phyloP scores from a whole-genome alignment of 768 basidiomycete genomes.

The Lactifluus hygrophoroides region DNA sequence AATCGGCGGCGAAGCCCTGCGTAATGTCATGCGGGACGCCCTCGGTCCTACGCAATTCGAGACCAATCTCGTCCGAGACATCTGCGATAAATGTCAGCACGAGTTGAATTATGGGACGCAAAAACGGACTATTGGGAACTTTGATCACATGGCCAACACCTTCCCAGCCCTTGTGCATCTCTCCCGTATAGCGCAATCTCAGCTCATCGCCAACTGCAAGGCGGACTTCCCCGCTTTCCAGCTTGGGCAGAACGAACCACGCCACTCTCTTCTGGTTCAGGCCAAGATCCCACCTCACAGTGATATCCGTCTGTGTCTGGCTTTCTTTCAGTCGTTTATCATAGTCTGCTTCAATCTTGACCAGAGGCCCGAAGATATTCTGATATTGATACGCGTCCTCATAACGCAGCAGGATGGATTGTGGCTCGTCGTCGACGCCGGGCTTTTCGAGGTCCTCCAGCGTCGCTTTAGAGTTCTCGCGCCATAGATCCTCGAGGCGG shows the following conservation, averaged over 20 bases:
- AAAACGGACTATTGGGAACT: slow-evolving; percentile 87
- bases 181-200: slow-evolving; percentile 80
- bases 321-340: slow-evolving; percentile 97
- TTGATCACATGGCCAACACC: slow-evolving; percentile 98
- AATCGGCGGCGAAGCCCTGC: slow-evolving; percentile 95
- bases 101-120: background rate
- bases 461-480: slow-evolving; percentile 89
- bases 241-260: slow-evolving; percentile 93
- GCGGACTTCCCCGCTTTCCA: slow-evolving; percentile 96
- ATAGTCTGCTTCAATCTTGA: slow-evolving; percentile 99
- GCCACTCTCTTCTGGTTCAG: slow-evolving; percentile 99
- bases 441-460: slow-evolving; percentile 96
- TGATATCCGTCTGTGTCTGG: slow-evolving; percentile 96
- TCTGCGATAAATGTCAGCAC: slow-evolving; percentile 41
- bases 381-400: slow-evolving; percentile 99
- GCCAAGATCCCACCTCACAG: slow-evolving; percentile 95
- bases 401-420: slow-evolving; percentile 81
- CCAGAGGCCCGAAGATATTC: slow-evolving; percentile 97
- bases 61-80: slow-evolving; percentile 94
- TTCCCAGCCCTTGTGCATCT: slow-evolving; percentile 91
- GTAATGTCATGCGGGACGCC: slow-evolving; percentile 92
- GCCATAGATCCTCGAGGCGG: slow-evolving; percentile 95
- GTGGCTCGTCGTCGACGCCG: slow-evolving; percentile 96
- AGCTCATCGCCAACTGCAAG: slow-evolving; percentile 96
- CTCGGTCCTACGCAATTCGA: slow-evolving; percentile 85